phyloP scores from a whole-genome alignment of 2,329 filamentous ascomycete genomes.

The Diaporthe longicolla region DNA sequence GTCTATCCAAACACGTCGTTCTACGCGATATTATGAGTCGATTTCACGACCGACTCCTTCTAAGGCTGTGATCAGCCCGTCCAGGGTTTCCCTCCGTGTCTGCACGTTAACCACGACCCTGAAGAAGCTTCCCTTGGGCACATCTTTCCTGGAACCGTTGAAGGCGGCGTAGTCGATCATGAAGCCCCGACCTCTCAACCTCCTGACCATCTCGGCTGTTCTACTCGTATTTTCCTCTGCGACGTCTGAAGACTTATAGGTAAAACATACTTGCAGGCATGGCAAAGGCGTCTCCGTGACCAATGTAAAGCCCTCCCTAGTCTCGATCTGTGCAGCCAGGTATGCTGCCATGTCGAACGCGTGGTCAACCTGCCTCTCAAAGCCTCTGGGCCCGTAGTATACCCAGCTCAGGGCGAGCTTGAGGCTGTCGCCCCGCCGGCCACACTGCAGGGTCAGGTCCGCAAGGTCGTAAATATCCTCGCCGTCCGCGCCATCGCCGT shows the following conservation, averaged over 20 bases:
- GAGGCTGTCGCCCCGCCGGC: constrained; percentile 84
- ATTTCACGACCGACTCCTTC: constrained; percentile 58
- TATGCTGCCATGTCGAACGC: constrained; percentile 81
- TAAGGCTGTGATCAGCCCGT: constrained; percentile 68
- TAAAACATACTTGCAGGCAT: constrained; percentile 96
- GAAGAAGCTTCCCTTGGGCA: constrained; percentile 67
- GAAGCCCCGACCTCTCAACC: constrained; percentile 66
- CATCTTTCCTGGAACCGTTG: constrained; percentile 21
- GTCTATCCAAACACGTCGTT: not conserved
- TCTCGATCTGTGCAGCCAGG: constrained; percentile 72
- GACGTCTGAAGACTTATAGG: constrained; percentile 72
- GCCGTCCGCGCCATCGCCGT: constrained; percentile 63
- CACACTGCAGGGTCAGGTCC: constrained; percentile 94
- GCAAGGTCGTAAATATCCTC: constrained; percentile 87
- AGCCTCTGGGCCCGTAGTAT: constrained; percentile 86
- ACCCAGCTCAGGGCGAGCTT: constrained; percentile 92
- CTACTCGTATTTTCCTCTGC: constrained; percentile 62
- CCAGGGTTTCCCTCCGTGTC: constrained; percentile 65
- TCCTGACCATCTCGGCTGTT: constrained; percentile 64
- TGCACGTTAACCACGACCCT: constrained; percentile 72
- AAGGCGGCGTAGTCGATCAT: constrained; percentile 75
- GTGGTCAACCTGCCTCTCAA: constrained; percentile 76
- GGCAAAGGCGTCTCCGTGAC: constrained; percentile 82
- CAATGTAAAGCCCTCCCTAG: constrained; percentile 74
- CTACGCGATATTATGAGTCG: not conserved